These are phyloP conservation scores for Adansonia digitata DNA, from an alignment of 345 rosid genomes.

Conservation along the genomic window DNA sequence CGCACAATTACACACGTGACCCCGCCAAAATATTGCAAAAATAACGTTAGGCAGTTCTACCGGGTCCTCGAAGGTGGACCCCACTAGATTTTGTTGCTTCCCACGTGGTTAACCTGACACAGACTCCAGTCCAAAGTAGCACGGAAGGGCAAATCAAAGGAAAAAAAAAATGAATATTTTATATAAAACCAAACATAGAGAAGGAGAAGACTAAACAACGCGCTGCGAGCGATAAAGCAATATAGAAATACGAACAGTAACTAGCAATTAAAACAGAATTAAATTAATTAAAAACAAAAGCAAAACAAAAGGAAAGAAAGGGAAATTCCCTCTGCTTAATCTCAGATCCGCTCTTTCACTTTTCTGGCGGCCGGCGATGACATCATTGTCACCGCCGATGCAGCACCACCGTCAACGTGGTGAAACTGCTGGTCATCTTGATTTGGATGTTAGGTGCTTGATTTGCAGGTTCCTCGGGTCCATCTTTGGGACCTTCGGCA, in stretches of 20 bases:
- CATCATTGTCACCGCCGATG: conserved; percentile 8
- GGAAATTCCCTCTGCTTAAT: not conserved
- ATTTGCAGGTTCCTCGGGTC: not conserved
- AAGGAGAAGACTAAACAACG: too few relatives aligned
- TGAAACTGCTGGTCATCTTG: not conserved
- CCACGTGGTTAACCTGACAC: too few relatives aligned
- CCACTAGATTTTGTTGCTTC: too few relatives aligned
- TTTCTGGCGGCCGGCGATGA: not conserved
- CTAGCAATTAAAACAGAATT: too few relatives aligned
- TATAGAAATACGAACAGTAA: too few relatives aligned
- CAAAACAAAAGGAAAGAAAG: not conserved
- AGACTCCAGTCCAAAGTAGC: too few relatives aligned
- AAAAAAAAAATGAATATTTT: too few relatives aligned
- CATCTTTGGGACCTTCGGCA: not conserved
- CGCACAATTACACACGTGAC: too few relatives aligned
- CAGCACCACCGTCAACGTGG: not conserved
- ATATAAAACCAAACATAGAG: not conserved
- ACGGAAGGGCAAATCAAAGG: too few relatives aligned
- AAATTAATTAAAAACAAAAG: not conserved
- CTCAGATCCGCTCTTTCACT: not conserved
- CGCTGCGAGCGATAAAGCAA: not conserved
- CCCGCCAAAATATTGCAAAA: too few relatives aligned
- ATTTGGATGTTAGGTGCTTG: not conserved
- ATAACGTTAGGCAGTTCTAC: too few relatives aligned
- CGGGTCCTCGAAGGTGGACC: too few relatives aligned